These are phyloP conservation scores for Lachnellula suecica DNA, from an alignment of 2,329 filamentous ascomycete species.

Conservation along the genomic window DNA sequence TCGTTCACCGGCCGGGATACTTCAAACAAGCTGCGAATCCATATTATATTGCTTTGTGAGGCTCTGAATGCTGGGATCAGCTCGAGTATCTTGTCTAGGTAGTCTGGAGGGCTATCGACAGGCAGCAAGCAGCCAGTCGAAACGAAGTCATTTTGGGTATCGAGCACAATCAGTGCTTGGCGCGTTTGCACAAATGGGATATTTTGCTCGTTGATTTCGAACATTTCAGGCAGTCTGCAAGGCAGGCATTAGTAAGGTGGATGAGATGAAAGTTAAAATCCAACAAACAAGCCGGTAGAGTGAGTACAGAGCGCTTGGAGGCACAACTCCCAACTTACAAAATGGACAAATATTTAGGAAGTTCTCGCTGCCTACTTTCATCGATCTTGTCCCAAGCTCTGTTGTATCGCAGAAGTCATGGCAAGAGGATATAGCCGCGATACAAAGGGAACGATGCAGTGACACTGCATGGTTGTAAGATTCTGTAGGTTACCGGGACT, in stretches of 20 bases:
- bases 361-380: conserved; percentile 10
- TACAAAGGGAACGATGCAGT: conserved; percentile 10
- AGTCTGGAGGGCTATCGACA: conserved; percentile 61
- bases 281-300: not conserved
- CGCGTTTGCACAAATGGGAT: conserved; percentile 58
- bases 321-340: too few relatives aligned
- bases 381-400: conserved; percentile 5
- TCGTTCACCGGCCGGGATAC: conserved; percentile 56
- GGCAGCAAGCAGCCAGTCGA: conserved; percentile 65
- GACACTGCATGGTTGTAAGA: conserved; percentile 24
- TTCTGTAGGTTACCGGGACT: conserved; percentile 16
- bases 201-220: conserved; percentile 54
- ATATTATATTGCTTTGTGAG: conserved; percentile 69
- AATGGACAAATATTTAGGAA: conserved; percentile 1
- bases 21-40: conserved; percentile 77
- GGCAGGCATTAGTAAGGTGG: conserved; percentile 10
- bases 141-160: conserved; percentile 90
- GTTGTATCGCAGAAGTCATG: conserved; percentile 11
- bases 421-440: conserved; percentile 17
- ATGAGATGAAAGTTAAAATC: not conserved
- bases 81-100: conserved; percentile 64
- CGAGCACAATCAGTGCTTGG: conserved; percentile 76
- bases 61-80: conserved; percentile 73
- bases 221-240: conserved; percentile 39
- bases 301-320: too few relatives aligned